Base-by-base conservation (phyloP, 208 protist species). In the Kentomonas sorsogonicus region DNA sequence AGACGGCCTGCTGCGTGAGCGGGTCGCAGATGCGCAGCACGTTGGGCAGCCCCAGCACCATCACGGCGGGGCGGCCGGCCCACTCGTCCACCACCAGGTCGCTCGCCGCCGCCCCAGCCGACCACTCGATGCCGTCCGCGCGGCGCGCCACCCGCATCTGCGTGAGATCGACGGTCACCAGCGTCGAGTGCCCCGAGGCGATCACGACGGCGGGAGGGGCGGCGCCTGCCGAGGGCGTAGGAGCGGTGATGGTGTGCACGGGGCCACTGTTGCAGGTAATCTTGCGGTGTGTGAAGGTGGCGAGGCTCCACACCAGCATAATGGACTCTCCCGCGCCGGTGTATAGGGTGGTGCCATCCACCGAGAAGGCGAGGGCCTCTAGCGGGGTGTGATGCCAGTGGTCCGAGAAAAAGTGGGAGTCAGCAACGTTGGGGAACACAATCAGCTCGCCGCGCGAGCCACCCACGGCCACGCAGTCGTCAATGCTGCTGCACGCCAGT, bases 381-480 rank as follows among this genome's bases (percentile, higher is more conserved):
- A 93, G 68, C 22, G 86, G 74, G 11, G 86, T 93, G 74, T 94
- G 86, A 66, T 94, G 86, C 86, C 86, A 94, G 64, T 94, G 86
- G 53, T 94, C 86, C 4, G 86, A 68, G 65, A 94, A 94, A 65
- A 71, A 77, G 65, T 94, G 80, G 7, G 64, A 13, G 39, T 75
- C 69, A 16, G 59, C 62, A 10, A 86, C 59, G 26, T 76, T 69
- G 39, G 77, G 76, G 56, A 76, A 91, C 38, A 90, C 62, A 22
- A 85, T 40, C 36, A 94, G 57, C 72, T 94, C 86, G 22, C 86
- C 86, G 1, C 86, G 80, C 2, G 54, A 63, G 10, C 86, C 86
- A 34, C 86, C 86, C 1, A 94, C 46, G 15, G 81, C 86, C n/a
- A 91, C 71, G 15, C 63, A 54, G 20, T 62, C 46, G 10, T 41